Conservation (phyloP, 768 basidiomycete genomes). For the Xerocomellus amylosporus region DNA sequence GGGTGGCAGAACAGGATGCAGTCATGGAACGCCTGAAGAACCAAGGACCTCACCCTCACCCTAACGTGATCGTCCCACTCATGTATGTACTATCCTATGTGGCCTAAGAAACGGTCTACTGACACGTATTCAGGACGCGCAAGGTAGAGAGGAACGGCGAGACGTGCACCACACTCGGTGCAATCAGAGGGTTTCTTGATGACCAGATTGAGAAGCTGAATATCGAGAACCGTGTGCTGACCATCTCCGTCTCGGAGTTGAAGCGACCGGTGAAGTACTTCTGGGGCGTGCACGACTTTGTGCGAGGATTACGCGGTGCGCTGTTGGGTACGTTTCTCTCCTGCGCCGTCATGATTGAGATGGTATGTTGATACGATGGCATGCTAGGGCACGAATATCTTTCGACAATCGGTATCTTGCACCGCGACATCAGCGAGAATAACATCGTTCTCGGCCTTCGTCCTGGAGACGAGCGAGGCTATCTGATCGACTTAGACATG, state of each 20-base stretch:
- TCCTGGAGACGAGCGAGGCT: constrained; percentile 16
- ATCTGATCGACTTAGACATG: constrained; percentile 33
- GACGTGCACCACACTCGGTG: neutral
- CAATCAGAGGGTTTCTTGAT: constrained; percentile 1
- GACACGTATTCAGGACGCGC: neutral
- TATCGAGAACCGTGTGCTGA: neutral
- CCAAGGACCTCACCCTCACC: neutral
- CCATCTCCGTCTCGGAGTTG: neutral
- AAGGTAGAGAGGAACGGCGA: neutral
- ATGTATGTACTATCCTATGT: neutral
- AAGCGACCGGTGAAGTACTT: constrained; percentile 5
- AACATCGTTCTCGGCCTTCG: neutral
- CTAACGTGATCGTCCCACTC: neutral
- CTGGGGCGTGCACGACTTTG: constrained; percentile 15
- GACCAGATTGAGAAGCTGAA: neutral
- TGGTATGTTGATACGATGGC: neutral
- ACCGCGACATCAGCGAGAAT: constrained; percentile 22
- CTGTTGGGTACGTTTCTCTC: constrained; percentile 2
- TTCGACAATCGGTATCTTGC: constrained; percentile 20
- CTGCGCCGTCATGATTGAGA: no score
- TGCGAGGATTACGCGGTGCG: constrained; percentile 10
- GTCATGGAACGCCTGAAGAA: neutral
- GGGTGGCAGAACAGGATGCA: neutral
- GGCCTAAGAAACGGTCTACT: no score
- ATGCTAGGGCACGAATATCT: constrained; percentile 10